Evolutionary conservation across 2,329 filamentous ascomycete species (phyloP).

Genomic region (Colletotrichum gigasporum): DNA sequence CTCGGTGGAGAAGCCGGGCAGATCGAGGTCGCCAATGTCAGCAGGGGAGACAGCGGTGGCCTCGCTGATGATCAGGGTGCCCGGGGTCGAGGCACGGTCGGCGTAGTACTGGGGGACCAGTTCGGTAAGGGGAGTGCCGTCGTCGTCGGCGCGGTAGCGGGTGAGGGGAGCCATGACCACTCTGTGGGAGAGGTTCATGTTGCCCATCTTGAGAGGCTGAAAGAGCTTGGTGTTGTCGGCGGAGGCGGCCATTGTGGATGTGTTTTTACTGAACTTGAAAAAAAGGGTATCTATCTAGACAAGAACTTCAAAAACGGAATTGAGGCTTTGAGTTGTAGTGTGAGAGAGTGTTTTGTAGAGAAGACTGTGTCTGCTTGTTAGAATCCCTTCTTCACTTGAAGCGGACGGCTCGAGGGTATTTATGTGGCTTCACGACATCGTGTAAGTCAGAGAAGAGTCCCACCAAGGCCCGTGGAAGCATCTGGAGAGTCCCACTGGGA

Average conservation of each 20-base stretch:
- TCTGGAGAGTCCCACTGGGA: constrained; percentile 26
- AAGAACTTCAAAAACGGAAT: not conserved
- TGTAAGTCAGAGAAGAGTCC: constrained; percentile 15
- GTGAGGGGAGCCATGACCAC: constrained; percentile 67
- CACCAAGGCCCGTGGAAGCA: constrained; percentile 15
- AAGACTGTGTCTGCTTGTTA: not conserved
- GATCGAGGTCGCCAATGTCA: constrained; percentile 35
- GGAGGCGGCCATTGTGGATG: constrained; percentile 22
- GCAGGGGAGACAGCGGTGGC: constrained; percentile 39
- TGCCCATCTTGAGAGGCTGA: constrained; percentile 52
- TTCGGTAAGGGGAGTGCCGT: constrained; percentile 39
- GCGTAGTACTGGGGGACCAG: constrained; percentile 41
- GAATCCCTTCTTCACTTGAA: not conserved
- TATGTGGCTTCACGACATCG: constrained; percentile 3
- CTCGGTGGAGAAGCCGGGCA: constrained; percentile 55
- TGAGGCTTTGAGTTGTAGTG: not conserved
- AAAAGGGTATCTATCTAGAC: not conserved
- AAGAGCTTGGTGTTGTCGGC: constrained; percentile 47
- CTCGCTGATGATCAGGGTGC: constrained; percentile 46
- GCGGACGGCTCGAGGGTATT: constrained; percentile 18
- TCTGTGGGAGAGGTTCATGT: constrained; percentile 49
- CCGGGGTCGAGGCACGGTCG: constrained; percentile 51
- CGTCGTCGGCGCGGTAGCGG: constrained; percentile 57
- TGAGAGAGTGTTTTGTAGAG: not conserved
- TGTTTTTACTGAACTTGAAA: not conserved